phyloP scores from a whole-genome alignment of 257 asterid species.

The Primulina huaijiensis region DNA sequence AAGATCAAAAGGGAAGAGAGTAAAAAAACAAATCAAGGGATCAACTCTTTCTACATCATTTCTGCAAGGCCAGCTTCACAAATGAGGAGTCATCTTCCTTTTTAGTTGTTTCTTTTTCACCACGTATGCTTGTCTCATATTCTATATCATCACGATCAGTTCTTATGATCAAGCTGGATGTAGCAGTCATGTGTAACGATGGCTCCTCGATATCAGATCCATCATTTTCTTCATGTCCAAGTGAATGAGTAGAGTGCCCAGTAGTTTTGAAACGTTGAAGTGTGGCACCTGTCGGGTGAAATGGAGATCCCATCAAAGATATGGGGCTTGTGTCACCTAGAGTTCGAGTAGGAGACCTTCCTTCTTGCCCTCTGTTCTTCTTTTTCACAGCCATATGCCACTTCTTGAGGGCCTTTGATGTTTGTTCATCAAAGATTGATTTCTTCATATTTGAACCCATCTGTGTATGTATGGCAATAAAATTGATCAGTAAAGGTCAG shows the following conservation, averaged over 20 bases:
- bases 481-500: neutral
- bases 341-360: constrained; percentile 51
- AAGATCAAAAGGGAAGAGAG: neutral
- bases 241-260: constrained; percentile 49
- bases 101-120: constrained; percentile 31
- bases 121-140: constrained; percentile 21
- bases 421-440: constrained; percentile 83
- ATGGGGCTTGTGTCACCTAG: constrained; percentile 65
- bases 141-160: constrained; percentile 33
- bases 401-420: constrained; percentile 80
- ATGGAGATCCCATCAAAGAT: constrained; percentile 60
- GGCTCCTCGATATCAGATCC: constrained; percentile 67
- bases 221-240: constrained; percentile 40
- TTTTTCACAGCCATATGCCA: constrained; percentile 93
- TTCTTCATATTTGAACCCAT: constrained; percentile 93
- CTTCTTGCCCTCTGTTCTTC: constrained; percentile 45
- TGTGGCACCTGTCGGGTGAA: constrained; percentile 43
- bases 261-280: constrained; percentile 71
- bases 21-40: neutral
- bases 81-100: constrained; percentile 70
- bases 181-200: constrained; percentile 37
- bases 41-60: constrained; percentile 26
- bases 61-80: constrained; percentile 46
- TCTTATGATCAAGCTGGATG: constrained; percentile 42
- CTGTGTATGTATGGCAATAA: constrained; percentile 30